These are phyloP conservation scores for Helicocarpus griseus DNA, from an alignment of 2,329 filamentous ascomycete genomes.

Conservation along the genomic window DNA sequence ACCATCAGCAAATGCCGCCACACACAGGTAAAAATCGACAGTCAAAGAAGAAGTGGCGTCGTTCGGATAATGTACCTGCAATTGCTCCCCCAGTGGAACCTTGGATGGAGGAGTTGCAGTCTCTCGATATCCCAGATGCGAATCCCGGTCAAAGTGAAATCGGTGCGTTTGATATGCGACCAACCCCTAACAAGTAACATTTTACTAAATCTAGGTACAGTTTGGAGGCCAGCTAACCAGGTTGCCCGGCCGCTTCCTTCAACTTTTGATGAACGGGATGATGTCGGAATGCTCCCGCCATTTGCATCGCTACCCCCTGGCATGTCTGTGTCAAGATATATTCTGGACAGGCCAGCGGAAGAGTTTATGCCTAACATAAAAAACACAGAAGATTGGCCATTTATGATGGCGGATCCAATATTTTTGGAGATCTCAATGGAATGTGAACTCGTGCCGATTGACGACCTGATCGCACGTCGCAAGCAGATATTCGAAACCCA, in stretches of 20 bases:
- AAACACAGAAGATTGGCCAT: constrained; percentile 41
- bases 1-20: background rate
- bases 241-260: constrained; percentile 20
- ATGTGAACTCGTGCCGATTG: constrained; percentile 33
- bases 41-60: constrained; percentile 7
- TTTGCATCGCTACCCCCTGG: constrained; percentile 20
- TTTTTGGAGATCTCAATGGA: constrained; percentile 37
- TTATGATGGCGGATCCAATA: constrained; percentile 41
- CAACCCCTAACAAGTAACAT: background rate
- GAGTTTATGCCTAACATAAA: constrained; percentile 38
- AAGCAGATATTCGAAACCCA: constrained; percentile 18
- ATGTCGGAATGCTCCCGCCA: constrained; percentile 16
- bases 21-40: background rate
- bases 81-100: constrained; percentile 10
- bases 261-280: constrained; percentile 18
- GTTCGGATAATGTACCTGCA: constrained; percentile 6
- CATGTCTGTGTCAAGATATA: constrained; percentile 42
- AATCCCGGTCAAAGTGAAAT: constrained; percentile 9
- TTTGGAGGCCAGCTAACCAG: constrained; percentile 14
- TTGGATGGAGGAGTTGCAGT: constrained; percentile 13
- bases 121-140: constrained; percentile 9
- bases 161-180: constrained; percentile 8
- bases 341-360: constrained; percentile 33
- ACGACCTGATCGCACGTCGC: constrained; percentile 34
- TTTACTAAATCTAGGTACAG: constrained; percentile 12